phyloP scores from a whole-genome alignment of 495 filamentous ascomycete species.

The Elaphomyces granulatus region DNA sequence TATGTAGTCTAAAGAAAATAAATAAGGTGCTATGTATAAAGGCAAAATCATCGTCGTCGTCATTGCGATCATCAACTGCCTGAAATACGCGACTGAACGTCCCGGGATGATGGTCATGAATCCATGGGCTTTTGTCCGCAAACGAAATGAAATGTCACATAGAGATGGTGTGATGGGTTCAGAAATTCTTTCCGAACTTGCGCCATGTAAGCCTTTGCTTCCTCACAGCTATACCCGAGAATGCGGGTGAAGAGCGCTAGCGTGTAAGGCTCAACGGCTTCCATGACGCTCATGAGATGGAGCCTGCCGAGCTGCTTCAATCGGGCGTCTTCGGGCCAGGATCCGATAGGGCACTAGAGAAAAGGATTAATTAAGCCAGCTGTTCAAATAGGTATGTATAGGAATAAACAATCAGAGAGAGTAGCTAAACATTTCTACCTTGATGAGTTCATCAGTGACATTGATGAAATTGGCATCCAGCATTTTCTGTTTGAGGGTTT shows the following conservation, averaged over 20 bases:
- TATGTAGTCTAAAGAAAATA: no score
- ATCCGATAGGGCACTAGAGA: slow-evolving; percentile 30
- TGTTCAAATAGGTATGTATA: neutral
- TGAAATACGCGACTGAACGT: no score
- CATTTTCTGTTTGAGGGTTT: slow-evolving; percentile 15
- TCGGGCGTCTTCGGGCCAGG: slow-evolving; percentile 35
- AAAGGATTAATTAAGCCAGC: slow-evolving; percentile 1
- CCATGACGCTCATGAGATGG: slow-evolving; percentile 19
- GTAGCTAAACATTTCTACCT: slow-evolving; percentile 17
- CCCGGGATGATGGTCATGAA: no score
- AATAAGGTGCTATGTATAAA: no score
- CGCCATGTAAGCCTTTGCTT: slow-evolving; percentile 21
- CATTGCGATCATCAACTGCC: no score
- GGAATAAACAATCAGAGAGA: neutral
- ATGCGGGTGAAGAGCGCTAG: slow-evolving; percentile 41
- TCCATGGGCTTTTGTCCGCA: slow-evolving; percentile 30
- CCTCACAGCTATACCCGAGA: slow-evolving; percentile 29
- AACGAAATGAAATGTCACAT: slow-evolving; percentile 25
- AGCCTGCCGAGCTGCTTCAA: slow-evolving; percentile 37
- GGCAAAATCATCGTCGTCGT: no score
- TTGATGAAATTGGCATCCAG: slow-evolving; percentile 20
- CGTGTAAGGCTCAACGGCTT: slow-evolving; percentile 38
- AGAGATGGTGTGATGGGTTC: slow-evolving; percentile 19
- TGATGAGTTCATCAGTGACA: slow-evolving; percentile 26
- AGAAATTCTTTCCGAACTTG: slow-evolving; percentile 23